phyloP scores from a whole-genome alignment of 306 rosid genomes.

The Malus orientalis region DNA sequence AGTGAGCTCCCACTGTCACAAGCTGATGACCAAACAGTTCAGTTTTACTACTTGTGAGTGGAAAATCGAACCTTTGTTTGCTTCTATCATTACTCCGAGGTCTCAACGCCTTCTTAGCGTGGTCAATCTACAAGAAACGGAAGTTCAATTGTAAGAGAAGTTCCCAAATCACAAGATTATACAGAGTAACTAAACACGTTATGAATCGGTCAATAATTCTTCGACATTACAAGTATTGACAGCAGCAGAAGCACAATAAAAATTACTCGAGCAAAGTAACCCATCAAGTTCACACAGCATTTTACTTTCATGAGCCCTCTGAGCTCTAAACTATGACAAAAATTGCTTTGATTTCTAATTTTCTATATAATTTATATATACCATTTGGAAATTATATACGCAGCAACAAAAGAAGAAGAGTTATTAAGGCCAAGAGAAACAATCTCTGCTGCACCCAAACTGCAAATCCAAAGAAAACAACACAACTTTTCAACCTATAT shows the following conservation, averaged over 20 bases:
- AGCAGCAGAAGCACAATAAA: background rate
- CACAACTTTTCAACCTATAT: background rate
- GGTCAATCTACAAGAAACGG: conserved; percentile 33
- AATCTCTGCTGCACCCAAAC: background rate
- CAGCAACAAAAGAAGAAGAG: background rate
- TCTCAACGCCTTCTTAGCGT: conserved; percentile 35
- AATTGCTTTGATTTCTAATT: background rate
- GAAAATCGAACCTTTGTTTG: conserved; percentile 24
- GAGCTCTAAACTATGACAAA: too few species aligned
- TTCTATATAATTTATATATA: background rate
- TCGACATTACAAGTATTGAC: background rate
- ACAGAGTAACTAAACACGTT: background rate
- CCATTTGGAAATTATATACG: background rate
- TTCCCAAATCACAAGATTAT: background rate
- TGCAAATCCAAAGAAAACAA: background rate
- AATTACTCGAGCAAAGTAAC: background rate
- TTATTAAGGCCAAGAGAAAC: too few species aligned
- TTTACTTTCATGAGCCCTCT: too few species aligned
- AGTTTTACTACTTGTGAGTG: conserved; percentile 33
- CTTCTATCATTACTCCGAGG: conserved; percentile 24
- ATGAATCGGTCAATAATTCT: background rate
- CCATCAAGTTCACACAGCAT: background rate
- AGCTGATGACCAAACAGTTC: conserved; percentile 26
- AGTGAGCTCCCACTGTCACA: conserved; percentile 18
- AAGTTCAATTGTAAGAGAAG: conserved; percentile 9